These are phyloP conservation scores for Imleria badia DNA, from an alignment of 768 basidiomycete species.

Conservation along the genomic window DNA sequence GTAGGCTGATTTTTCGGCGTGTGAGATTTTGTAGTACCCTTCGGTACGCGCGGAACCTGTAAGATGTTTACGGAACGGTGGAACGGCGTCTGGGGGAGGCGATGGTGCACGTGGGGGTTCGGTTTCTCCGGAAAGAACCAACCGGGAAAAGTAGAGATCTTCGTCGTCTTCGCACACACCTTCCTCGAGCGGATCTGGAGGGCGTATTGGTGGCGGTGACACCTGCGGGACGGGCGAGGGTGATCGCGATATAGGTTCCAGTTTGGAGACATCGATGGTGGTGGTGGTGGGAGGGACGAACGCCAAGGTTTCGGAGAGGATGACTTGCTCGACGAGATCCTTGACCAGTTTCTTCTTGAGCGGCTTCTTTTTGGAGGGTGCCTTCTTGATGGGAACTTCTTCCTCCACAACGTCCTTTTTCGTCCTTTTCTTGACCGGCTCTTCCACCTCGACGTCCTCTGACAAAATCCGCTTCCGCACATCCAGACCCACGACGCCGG, in stretches of 20 bases:
- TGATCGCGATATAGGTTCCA: slow-evolving; percentile 49
- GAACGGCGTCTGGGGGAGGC: slow-evolving; percentile 41
- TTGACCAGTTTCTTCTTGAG: slow-evolving; percentile 35
- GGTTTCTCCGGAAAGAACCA: slow-evolving; percentile 27
- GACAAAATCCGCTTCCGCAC: slow-evolving; percentile 46
- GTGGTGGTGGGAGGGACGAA: slow-evolving; percentile 51
- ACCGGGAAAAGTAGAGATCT: slow-evolving; percentile 75
- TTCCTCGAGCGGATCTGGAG: slow-evolving; percentile 51
- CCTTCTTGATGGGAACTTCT: slow-evolving; percentile 36
- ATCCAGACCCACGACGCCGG: slow-evolving; percentile 31
- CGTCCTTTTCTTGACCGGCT: slow-evolving; percentile 24
- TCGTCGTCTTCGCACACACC: slow-evolving; percentile 85
- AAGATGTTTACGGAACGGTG: slow-evolving; percentile 69
- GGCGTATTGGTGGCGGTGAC: slow-evolving; percentile 43
- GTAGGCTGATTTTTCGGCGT: slow-evolving; percentile 87
- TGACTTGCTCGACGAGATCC: slow-evolving; percentile 48
- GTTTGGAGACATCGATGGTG: slow-evolving; percentile 46
- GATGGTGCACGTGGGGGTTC: slow-evolving; percentile 28
- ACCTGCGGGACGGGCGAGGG: slow-evolving; percentile 48
- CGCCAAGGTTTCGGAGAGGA: slow-evolving; percentile 48
- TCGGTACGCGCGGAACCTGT: slow-evolving; percentile 91
- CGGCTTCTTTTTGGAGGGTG: slow-evolving; percentile 34
- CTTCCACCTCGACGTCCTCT: slow-evolving; percentile 40
- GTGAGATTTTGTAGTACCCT: slow-evolving; percentile 93
- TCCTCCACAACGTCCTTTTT: slow-evolving; percentile 37